phyloP scores from a whole-genome alignment of 306 rosid genomes.

The Vicia villosa region DNA sequence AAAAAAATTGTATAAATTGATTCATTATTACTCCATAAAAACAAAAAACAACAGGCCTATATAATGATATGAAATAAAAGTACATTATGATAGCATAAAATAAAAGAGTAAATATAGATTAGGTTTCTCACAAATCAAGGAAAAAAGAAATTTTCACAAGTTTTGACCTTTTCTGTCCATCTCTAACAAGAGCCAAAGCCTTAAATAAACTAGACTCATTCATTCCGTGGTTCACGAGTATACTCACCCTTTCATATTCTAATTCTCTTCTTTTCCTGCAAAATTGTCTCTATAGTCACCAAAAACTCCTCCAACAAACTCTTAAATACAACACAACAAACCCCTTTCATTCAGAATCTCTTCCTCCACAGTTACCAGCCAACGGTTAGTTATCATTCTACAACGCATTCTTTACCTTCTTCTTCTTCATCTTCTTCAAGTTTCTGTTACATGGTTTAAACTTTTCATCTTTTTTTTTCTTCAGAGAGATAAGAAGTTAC shows the following conservation, averaged over 20 bases:
- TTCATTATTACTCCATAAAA: too few relatives aligned
- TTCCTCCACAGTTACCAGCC: conserved; percentile 49
- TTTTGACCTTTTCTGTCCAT: conserved; percentile 43
- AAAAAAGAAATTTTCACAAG: background rate
- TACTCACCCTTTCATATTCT: too few relatives aligned
- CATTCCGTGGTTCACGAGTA: conserved; percentile 23
- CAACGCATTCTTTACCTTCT: background rate
- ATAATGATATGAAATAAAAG: too few relatives aligned
- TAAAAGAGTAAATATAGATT: too few relatives aligned
- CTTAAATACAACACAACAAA: background rate
- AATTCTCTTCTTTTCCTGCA: too few relatives aligned
- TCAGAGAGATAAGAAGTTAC: conserved; percentile 47
- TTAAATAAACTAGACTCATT: conserved; percentile 35
- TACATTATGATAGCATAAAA: too few relatives aligned
- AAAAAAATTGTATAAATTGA: too few relatives aligned
- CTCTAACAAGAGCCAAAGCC: conserved; percentile 31
- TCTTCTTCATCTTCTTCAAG: background rate
- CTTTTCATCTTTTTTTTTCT: background rate
- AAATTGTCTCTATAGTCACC: too few relatives aligned
- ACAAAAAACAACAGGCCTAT: too few relatives aligned
- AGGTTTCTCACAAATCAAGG: background rate
- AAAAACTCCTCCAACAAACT: too few relatives aligned
- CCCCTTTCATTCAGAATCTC: conserved; percentile 25
- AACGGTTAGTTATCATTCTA: conserved; percentile 32
- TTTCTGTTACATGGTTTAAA: background rate